Evolutionary conservation across 73 alveolate genomes (phyloP), one percentile per base, ranked within the genome.

Genomic region (Tetrahymena borealis): DNA sequence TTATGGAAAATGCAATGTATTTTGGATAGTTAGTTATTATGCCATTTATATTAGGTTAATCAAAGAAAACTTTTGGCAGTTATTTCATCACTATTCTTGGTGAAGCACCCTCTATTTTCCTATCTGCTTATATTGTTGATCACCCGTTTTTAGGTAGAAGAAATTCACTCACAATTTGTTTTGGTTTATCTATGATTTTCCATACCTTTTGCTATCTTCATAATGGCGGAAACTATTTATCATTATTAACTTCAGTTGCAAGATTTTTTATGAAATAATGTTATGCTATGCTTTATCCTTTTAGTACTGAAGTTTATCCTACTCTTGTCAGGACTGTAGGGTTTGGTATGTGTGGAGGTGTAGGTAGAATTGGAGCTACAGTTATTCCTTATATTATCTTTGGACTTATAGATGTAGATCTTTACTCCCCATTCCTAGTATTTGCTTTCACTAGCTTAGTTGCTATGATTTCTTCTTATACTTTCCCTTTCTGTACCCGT

Each of bases 221-320:
- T 28, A 90, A 32, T 37, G 95, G 95, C 78, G 93, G 36, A 33
- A 79, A 12, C 79, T 93, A 79, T 32, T 93, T 79, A 90, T 60
- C 85, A 24, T 1, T 60, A 60, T 28, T 60, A 7, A 60, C 85
- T 60, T 60, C 85, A 24, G 85, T 60, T 5, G 85, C 95, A 7
- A 90, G 95, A 85, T 93, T 93, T 37, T 93, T 93, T 85, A 93
- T 93, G 95, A 93, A 93, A 40, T 91, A 93, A 40, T 85, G 93
- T 93, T 93, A 91, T 43, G 93, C 95, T 11, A 93, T 93, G 95
- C 41, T 93, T 0, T 93, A 93, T 93, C 93, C 95, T 18, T 93
- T 38, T 36, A 38, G 93, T 3, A 85, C 95, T 3, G 95, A 93
- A 85, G 78, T 78, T 11, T 93, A 78, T 33, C 42, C 90, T 7